phyloP scores from a whole-genome alignment of 2,329 filamentous ascomycete genomes.

The Emydomyces testavorans region DNA sequence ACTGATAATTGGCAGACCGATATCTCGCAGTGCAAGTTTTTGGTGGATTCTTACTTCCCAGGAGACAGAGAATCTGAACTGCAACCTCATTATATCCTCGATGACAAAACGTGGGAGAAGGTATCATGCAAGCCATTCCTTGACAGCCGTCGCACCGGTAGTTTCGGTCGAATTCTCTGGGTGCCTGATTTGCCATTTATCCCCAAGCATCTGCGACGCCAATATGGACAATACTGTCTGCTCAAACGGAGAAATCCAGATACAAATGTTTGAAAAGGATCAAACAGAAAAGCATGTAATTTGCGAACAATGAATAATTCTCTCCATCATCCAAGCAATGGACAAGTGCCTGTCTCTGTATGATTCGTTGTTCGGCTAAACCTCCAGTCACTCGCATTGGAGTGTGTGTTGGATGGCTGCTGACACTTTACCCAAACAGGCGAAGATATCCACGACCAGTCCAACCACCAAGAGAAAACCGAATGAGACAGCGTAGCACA shows the following conservation, averaged over 20 bases:
- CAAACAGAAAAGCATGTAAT: neutral
- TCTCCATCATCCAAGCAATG: neutral
- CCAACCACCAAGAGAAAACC: neutral
- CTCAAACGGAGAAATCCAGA: conserved; percentile 44
- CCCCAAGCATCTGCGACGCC: conserved; percentile 57
- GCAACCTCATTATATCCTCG: conserved; percentile 70
- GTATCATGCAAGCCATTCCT: conserved; percentile 68
- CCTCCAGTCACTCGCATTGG: neutral
- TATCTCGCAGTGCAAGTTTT: conserved; percentile 61
- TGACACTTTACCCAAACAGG: conserved; percentile 13
- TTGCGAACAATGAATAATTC: neutral
- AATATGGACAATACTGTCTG: conserved; percentile 84
- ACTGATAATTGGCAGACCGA: conserved; percentile 42
- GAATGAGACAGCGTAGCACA: no score
- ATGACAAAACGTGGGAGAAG: conserved; percentile 64
- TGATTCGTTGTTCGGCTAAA: conserved; percentile 9
- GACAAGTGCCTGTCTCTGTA: conserved; percentile 8
- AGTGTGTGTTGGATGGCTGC: neutral
- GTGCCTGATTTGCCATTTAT: conserved; percentile 60
- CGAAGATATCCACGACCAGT: conserved; percentile 7
- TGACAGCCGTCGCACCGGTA: conserved; percentile 61
- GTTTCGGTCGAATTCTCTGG: conserved; percentile 69
- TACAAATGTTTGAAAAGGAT: neutral
- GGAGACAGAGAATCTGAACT: conserved; percentile 47
- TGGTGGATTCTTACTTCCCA: conserved; percentile 79